Percentiles rank a stretch among this genome's conserved stretches.
Conservation (phyloP, 2,329 filamentous ascomycete genomes). For the Hymenoscyphus infarciens region DNA sequence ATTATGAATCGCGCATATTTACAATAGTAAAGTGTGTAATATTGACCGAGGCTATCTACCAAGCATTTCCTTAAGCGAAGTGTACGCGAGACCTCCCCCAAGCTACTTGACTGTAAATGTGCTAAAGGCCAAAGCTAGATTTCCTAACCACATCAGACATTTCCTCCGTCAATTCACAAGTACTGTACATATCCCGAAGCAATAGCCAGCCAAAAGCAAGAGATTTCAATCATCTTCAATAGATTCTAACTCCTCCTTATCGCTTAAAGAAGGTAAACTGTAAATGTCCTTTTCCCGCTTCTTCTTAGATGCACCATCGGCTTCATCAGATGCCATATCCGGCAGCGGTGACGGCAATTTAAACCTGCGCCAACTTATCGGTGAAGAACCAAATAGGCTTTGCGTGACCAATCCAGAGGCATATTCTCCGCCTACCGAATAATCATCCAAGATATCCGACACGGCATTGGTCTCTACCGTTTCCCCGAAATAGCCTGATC, state of each 20-base stretch:
- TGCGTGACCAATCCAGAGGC: neutral
- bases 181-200: neutral
- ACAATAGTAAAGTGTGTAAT: neutral
- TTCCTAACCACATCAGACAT: neutral
- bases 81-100: neutral
- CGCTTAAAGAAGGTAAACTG: constrained; percentile 13
- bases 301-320: neutral
- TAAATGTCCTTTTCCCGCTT: constrained; percentile 9
- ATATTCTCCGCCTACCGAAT: neutral
- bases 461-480: neutral
- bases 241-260: constrained; percentile 22
- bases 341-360: constrained; percentile 3
- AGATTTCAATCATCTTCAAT: constrained; percentile 26
- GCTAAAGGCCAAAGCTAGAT: neutral
- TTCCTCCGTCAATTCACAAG: neutral
- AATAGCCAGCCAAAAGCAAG: constrained; percentile 7
- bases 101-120: neutral
- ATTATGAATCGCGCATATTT: neutral
- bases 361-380: neutral
- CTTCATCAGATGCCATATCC: neutral
- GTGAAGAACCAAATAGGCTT: neutral
- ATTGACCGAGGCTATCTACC: neutral
- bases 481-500: neutral
- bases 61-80: neutral
- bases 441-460: constrained; percentile 1